Evolutionary conservation across 2,329 filamentous ascomycete species (phyloP).

Genomic region (Leptographium wingfieldii): DNA sequence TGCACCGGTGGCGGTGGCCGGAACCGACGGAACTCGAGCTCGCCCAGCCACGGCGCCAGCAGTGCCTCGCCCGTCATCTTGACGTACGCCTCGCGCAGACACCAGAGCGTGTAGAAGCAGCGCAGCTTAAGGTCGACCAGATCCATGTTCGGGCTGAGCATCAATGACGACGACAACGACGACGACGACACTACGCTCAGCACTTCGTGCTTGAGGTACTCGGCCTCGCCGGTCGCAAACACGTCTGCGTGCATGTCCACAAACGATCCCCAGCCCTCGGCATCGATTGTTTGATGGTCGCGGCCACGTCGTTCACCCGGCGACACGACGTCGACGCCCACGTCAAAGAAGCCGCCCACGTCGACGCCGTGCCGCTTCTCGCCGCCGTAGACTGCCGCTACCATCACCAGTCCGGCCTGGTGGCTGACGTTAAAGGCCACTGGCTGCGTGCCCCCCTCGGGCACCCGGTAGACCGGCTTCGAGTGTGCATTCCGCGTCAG

Average conservation of each 20-base stretch:
- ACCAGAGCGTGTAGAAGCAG: conserved; percentile 67
- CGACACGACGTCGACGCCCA: conserved; percentile 68
- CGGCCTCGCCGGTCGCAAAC: conserved; percentile 49
- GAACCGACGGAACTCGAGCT: conserved; percentile 57
- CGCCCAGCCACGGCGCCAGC: conserved; percentile 57
- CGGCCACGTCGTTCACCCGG: conserved; percentile 54
- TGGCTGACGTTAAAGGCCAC: conserved; percentile 67
- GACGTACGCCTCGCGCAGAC: conserved; percentile 67
- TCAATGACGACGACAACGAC: neutral
- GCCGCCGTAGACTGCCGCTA: conserved; percentile 40
- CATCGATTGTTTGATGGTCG: conserved; percentile 42
- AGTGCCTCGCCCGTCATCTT: conserved; percentile 74
- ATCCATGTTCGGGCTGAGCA: conserved; percentile 19
- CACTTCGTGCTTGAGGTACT: conserved; percentile 42
- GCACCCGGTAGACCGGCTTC: conserved; percentile 38
- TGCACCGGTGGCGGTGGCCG: conserved; percentile 32
- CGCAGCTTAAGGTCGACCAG: conserved; percentile 51
- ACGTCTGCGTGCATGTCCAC: conserved; percentile 63
- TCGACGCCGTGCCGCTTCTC: conserved; percentile 31
- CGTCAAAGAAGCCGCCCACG: conserved; percentile 24
- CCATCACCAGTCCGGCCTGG: conserved; percentile 60
- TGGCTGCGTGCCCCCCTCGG: conserved; percentile 18
- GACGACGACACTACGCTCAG: conserved; percentile 12
- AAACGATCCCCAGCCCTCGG: conserved; percentile 46
- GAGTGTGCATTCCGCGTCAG: conserved; percentile 42